A percentile compares a stretch with the other conserved stretches of the same genome.
Evolutionary conservation across 2,329 filamentous ascomycete genomes (phyloP).

Genomic region (Microsporum audouinii): DNA sequence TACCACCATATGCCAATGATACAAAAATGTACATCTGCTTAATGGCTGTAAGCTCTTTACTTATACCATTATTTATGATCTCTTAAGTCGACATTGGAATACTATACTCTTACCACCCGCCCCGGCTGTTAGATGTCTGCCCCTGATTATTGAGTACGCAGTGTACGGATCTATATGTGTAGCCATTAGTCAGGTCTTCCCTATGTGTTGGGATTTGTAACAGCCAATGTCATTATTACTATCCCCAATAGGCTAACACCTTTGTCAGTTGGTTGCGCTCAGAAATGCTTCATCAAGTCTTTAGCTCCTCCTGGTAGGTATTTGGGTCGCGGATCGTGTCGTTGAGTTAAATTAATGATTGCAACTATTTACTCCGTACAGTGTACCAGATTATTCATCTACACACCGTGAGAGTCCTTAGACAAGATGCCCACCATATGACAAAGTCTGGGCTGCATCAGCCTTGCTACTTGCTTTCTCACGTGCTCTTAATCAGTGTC

Average conservation of each 20-base stretch:
- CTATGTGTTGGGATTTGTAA: neutral
- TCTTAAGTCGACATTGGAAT: neutral
- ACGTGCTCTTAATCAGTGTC: neutral
- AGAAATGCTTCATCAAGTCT: neutral
- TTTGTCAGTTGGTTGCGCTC: neutral
- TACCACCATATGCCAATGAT: neutral
- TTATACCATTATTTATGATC: neutral
- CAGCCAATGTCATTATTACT: neutral
- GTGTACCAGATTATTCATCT: neutral
- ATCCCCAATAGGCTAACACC: neutral
- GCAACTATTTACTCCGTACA: neutral
- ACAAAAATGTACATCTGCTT: neutral
- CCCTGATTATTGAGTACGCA: neutral
- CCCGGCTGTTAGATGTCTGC: neutral
- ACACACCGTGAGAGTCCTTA: neutral
- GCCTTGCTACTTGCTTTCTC: neutral
- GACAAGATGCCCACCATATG: neutral
- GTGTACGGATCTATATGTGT: neutral
- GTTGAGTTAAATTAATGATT: neutral
- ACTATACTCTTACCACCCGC: neutral
- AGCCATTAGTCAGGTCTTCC: neutral
- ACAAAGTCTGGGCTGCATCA: neutral
- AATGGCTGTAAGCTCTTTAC: neutral
- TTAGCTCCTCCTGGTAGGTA: neutral
- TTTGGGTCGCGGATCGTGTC: neutral